Conservation (phyloP, 129 eudicot species). For the Pseudognaphalium luteoalbum region DNA sequence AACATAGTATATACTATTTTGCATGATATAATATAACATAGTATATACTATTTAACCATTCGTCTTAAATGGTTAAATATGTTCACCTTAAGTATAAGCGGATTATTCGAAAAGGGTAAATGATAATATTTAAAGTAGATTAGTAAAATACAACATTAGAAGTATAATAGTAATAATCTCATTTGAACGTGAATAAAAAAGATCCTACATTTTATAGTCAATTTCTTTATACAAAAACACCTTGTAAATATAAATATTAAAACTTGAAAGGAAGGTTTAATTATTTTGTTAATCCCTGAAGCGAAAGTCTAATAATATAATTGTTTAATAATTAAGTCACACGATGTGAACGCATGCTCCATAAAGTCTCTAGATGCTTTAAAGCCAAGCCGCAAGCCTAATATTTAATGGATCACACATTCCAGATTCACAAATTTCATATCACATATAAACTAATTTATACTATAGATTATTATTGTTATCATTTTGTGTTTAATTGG, state of each 20-base stretch:
- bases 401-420: conserved; percentile 13
- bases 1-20: no score
- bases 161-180: no score
- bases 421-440: not conserved
- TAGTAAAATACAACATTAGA: no score
- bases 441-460: not conserved
- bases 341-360: conserved; percentile 30
- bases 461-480: not conserved
- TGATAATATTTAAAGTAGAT: no score
- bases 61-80: no score
- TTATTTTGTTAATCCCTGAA: conserved; percentile 10
- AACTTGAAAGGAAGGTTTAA: conserved; percentile 2
- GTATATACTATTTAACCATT: no score
- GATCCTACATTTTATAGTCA: no score
- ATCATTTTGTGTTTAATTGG: not conserved
- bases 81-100: no score
- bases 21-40: no score
- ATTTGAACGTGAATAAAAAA: no score
- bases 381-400: conserved; percentile 25
- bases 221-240: no score
- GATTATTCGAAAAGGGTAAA: no score
- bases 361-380: conserved; percentile 14
- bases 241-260: not conserved
- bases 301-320: conserved; percentile 11
- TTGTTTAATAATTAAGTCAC: conserved; percentile 5